phyloP scores from a whole-genome alignment of 2,329 filamentous ascomycete genomes.

The Acrocalymma vagum region DNA sequence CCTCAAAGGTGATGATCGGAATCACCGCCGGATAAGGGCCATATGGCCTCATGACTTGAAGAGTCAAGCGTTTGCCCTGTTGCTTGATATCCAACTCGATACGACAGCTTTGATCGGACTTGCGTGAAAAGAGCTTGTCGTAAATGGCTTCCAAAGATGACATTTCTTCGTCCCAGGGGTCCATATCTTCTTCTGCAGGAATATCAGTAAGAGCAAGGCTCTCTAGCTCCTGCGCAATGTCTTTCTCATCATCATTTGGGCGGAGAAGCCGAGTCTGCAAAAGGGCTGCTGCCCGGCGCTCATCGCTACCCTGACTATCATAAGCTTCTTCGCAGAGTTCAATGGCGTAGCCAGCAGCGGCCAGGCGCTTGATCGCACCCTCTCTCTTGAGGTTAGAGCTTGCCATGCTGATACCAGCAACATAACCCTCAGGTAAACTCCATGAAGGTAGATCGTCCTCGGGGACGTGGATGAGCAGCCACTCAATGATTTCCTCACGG shows the following conservation, averaged over 20 bases:
- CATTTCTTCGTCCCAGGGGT: constrained; percentile 86
- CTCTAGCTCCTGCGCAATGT: constrained; percentile 40
- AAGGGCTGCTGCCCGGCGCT: constrained; percentile 78
- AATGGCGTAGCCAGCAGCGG: constrained; percentile 82
- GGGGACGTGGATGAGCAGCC: constrained; percentile 95
- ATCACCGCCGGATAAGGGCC: constrained; percentile 73
- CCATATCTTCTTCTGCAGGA: constrained; percentile 57
- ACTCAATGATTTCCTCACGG: constrained; percentile 90
- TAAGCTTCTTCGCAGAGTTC: constrained; percentile 85
- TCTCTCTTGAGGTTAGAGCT: constrained; percentile 83
- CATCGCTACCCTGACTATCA: constrained; percentile 74
- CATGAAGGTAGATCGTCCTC: constrained; percentile 95
- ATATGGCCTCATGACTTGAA: constrained; percentile 76
- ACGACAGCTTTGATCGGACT: constrained; percentile 71
- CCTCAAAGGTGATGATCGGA: constrained; percentile 74
- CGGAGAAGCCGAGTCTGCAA: constrained; percentile 75
- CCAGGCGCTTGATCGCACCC: constrained; percentile 80
- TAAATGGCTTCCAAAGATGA: constrained; percentile 86
- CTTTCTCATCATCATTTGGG: constrained; percentile 39
- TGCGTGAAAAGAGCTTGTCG: constrained; percentile 66
- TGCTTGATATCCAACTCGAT: constrained; percentile 68
- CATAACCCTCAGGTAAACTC: constrained; percentile 91
- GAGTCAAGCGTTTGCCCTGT: constrained; percentile 54
- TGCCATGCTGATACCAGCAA: constrained; percentile 86
- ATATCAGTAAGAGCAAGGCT: constrained; percentile 44